Conservation (phyloP, 768 basidiomycete species). For the Rhizopogon roseolus region DNA sequence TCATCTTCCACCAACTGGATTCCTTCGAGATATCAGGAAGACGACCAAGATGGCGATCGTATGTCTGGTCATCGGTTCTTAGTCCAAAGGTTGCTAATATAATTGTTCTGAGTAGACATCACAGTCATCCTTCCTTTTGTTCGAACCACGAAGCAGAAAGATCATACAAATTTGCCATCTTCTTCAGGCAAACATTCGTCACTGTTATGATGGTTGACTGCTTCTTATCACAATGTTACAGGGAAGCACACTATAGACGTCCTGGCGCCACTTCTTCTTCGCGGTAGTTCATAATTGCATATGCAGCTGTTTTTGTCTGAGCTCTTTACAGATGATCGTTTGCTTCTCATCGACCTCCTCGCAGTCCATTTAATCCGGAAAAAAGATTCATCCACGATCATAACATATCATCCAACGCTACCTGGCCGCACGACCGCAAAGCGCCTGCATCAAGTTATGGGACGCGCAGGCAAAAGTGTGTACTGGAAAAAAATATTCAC, state of each 20-base stretch:
- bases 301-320: neutral
- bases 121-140: conserved; percentile 33
- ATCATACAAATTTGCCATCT: neutral
- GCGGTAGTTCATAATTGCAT: too few species aligned
- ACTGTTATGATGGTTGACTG: neutral
- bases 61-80: neutral
- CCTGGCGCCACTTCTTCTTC: too few species aligned
- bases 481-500: conserved; percentile 14
- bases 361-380: conserved; percentile 35
- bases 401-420: conserved; percentile 30
- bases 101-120: conserved; percentile 19
- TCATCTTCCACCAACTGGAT: conserved; percentile 48
- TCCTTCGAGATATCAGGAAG: conserved; percentile 53
- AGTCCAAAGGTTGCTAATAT: neutral
- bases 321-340: conserved; percentile 9
- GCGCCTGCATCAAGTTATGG: conserved; percentile 24
- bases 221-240: neutral
- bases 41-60: conserved; percentile 4
- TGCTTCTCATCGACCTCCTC: conserved; percentile 31
- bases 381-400: conserved; percentile 20
- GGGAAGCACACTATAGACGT: conserved; percentile 3
- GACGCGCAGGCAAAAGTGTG: conserved; percentile 28
- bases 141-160: conserved; percentile 32
- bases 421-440: conserved; percentile 22
- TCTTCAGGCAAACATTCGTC: neutral